Conservation (phyloP, 768 basidiomycete genomes). For the Boletales sp. region DNA sequence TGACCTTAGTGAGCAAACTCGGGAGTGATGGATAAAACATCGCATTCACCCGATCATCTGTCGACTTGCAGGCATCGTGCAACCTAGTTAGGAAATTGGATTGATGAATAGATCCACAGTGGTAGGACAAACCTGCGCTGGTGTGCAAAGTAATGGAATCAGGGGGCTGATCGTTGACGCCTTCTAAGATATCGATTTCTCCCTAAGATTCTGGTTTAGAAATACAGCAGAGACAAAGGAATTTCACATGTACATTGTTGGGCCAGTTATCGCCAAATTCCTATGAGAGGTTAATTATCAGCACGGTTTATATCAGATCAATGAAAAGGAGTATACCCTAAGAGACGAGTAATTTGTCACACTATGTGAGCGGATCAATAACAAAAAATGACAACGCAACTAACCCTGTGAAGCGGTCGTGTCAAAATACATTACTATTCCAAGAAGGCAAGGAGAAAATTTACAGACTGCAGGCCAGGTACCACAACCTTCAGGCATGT, state of each 20-base stretch:
- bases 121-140: slow-evolving; percentile 12
- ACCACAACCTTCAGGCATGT: slow-evolving; percentile 39
- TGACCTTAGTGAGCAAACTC: neutral
- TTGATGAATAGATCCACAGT: neutral
- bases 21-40: neutral
- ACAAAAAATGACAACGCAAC: neutral
- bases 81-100: slow-evolving; percentile 15
- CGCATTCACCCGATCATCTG: slow-evolving; percentile 28
- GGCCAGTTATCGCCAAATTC: slow-evolving; percentile 29
- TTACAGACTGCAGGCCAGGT: slow-evolving; percentile 38
- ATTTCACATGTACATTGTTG: slow-evolving; percentile 10
- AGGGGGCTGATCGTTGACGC: slow-evolving; percentile 28
- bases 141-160: slow-evolving; percentile 31
- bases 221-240: neutral
- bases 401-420: slow-evolving; percentile 9
- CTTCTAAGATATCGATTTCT: slow-evolving; percentile 34
- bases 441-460: neutral
- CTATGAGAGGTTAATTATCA: slow-evolving; percentile 3
- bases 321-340: slow-evolving; percentile 16
- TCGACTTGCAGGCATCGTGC: slow-evolving; percentile 32
- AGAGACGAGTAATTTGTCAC: neutral
- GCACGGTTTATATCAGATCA: neutral
- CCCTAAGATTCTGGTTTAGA: slow-evolving; percentile 15
- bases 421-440: neutral
- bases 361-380: neutral